Conservation (phyloP, 2,329 filamentous ascomycete genomes). For the Aureobasidium sp. region DNA sequence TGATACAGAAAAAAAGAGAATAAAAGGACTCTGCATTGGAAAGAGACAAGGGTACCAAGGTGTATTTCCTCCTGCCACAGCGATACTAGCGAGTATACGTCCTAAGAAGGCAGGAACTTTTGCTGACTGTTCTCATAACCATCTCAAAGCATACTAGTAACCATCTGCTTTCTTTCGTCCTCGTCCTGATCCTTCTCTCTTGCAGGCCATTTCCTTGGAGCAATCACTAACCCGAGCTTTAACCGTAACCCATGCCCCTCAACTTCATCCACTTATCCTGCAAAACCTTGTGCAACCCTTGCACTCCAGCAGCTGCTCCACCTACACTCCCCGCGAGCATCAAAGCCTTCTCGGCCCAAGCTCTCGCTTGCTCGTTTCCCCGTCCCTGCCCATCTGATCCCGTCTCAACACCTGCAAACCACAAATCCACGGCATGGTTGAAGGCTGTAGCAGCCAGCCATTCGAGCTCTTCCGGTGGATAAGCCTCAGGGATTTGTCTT, state of each 20-base stretch:
- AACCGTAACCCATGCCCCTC: constrained; percentile 1
- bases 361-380: constrained; percentile 20
- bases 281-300: constrained; percentile 29
- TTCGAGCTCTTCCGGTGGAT: constrained; percentile 63
- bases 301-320: constrained; percentile 41
- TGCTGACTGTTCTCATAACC: background rate
- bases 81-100: background rate
- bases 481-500: constrained; percentile 29
- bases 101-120: background rate
- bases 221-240: background rate
- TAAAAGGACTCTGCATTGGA: too few species aligned
- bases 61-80: background rate
- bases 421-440: constrained; percentile 65
- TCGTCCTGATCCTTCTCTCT: background rate
- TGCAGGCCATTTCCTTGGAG: background rate
- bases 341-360: constrained; percentile 59
- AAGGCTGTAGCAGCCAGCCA: constrained; percentile 67
- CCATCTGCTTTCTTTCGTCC: background rate
- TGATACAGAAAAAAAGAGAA: too few species aligned
- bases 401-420: constrained; percentile 46
- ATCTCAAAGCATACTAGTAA: background rate
- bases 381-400: background rate
- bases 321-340: constrained; percentile 51
- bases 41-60: too few species aligned
- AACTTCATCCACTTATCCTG: constrained; percentile 28